Percentiles rank a stretch among this genome's conserved stretches.
phyloP scores from a whole-genome alignment of 257 asterid species.

The Rauvolfia tetraphylla region DNA sequence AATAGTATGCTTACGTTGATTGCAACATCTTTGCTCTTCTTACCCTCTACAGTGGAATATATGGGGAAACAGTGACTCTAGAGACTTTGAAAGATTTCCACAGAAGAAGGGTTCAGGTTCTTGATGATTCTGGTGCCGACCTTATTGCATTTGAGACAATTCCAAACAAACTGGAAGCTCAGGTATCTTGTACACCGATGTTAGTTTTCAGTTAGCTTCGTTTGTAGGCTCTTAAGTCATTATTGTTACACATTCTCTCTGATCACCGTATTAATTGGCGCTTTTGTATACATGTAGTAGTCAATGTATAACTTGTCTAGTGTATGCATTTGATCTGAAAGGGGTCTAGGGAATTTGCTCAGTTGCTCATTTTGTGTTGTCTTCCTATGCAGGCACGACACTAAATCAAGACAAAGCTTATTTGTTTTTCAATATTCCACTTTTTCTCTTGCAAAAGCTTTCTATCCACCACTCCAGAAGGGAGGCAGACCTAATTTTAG shows the following conservation, averaged over 20 bases:
- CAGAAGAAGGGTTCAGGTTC: constrained; percentile 69
- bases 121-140: constrained; percentile 77
- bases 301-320: background rate
- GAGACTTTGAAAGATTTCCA: constrained; percentile 74
- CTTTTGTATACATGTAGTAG: no score
- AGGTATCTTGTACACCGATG: constrained; percentile 31
- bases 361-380: background rate
- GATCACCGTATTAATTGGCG: background rate
- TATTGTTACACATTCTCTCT: background rate
- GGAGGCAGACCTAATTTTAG: background rate
- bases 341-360: background rate
- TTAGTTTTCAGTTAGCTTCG: background rate
- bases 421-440: no score
- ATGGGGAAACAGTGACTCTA: constrained; percentile 48
- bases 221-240: background rate
- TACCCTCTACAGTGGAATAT: constrained; percentile 51
- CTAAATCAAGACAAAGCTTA: no score
- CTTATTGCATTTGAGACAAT: constrained; percentile 86
- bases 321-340: background rate
- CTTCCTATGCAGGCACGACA: background rate
- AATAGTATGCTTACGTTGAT: background rate
- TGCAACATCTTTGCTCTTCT: background rate
- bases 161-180: constrained; percentile 74
- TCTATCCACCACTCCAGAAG: background rate
- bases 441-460: background rate